Evolutionary conservation across 2,329 filamentous ascomycete species (phyloP).

Genomic region (Remersonia thermophila): DNA sequence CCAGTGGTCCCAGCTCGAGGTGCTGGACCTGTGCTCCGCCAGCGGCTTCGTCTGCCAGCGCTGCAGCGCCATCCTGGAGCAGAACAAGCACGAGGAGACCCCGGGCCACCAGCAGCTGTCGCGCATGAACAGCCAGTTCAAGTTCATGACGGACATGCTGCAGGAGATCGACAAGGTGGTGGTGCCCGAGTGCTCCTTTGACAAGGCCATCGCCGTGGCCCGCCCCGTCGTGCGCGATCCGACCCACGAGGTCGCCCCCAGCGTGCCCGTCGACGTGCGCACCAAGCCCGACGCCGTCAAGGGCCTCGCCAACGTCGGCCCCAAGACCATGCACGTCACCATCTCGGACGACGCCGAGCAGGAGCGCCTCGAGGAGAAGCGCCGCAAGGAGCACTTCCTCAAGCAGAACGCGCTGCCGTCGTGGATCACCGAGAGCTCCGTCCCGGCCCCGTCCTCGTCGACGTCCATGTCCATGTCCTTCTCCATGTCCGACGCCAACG

Average conservation of each 20-base stretch:
- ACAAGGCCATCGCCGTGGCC: slow-evolving; percentile 50
- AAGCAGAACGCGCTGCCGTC: slow-evolving; percentile 57
- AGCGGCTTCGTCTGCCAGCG: slow-evolving; percentile 72
- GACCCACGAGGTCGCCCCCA: slow-evolving; percentile 51
- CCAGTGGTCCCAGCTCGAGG: slow-evolving; percentile 83
- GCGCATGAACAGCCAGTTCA: slow-evolving; percentile 65
- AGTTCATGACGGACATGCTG: slow-evolving; percentile 63
- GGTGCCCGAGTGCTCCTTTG: slow-evolving; percentile 64
- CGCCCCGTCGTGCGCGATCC: slow-evolving; percentile 55
- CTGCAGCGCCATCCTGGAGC: slow-evolving; percentile 54
- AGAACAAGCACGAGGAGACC: slow-evolving; percentile 53
- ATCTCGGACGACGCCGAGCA: slow-evolving; percentile 59
- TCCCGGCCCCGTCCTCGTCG: slow-evolving; percentile 16
- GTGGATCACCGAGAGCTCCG: slow-evolving; percentile 61
- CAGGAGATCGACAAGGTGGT: slow-evolving; percentile 63
- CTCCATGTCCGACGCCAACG: slow-evolving; percentile 35
- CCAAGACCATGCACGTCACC: slow-evolving; percentile 56
- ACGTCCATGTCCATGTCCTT: slow-evolving; percentile 19
- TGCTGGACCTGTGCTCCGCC: slow-evolving; percentile 61
- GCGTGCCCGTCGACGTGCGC: slow-evolving; percentile 42
- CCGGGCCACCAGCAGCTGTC: slow-evolving; percentile 63
- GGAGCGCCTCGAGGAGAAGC: slow-evolving; percentile 46
- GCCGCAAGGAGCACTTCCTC: slow-evolving; percentile 52
- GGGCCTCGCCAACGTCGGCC: slow-evolving; percentile 53
- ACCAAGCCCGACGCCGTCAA: slow-evolving; percentile 55